A percentile compares a stretch with the other conserved stretches of the same genome.
phyloP scores from a whole-genome alignment of 192 early-diverging fungal genomes.

The Backusella circina region DNA sequence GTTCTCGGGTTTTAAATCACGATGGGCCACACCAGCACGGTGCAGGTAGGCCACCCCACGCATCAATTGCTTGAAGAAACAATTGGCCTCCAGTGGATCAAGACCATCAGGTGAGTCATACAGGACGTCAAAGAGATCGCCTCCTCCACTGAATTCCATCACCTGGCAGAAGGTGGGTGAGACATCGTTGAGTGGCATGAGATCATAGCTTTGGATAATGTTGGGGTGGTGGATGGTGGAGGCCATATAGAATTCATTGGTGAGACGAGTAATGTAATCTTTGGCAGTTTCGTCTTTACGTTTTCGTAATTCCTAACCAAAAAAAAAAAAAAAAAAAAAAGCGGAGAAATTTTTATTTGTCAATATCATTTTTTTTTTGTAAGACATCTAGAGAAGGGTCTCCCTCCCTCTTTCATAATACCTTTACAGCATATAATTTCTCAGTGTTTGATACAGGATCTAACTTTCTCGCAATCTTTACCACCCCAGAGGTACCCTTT shows the following conservation, averaged over 20 bases:
- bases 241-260: conserved; percentile 80
- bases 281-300: conserved; percentile 49
- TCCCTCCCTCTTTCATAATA: conserved; percentile 17
- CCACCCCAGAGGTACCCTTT: conserved; percentile 42
- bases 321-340: neutral
- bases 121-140: conserved; percentile 73
- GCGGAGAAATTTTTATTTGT: neutral
- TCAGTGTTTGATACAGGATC: conserved; percentile 14
- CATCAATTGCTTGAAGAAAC: conserved; percentile 77
- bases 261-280: conserved; percentile 51
- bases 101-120: conserved; percentile 58
- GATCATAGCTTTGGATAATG: conserved; percentile 76
- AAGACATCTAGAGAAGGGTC: neutral
- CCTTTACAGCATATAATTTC: conserved; percentile 44
- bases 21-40: conserved; percentile 73
- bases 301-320: conserved; percentile 80
- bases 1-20: conserved; percentile 90
- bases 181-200: conserved; percentile 65
- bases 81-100: conserved; percentile 43
- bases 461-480: conserved; percentile 24
- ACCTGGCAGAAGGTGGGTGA: conserved; percentile 56
- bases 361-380: neutral
- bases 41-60: conserved; percentile 78
- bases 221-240: conserved; percentile 74
- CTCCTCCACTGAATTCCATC: conserved; percentile 84